Evolutionary conservation across 2,329 filamentous ascomycete genomes (phyloP).

Genomic region (Tothia fuscella): DNA sequence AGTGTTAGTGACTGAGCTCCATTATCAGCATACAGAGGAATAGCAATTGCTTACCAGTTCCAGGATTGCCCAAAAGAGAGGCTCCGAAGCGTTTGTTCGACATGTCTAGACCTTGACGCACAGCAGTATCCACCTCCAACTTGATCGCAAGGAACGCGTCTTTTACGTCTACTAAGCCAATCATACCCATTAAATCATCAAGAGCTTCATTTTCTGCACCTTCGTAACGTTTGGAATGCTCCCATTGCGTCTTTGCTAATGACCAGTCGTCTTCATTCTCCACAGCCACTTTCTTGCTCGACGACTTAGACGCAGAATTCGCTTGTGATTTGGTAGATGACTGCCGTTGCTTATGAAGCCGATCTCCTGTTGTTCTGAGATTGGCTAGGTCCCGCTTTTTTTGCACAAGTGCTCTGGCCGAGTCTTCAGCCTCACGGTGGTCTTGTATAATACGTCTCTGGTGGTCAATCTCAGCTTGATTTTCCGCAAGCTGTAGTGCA

Average conservation of each 20-base stretch:
- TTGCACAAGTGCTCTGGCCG: slow-evolving; percentile 33
- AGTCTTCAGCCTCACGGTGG: slow-evolving; percentile 32
- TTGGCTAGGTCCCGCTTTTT: slow-evolving; percentile 35
- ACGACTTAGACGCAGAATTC: not conserved
- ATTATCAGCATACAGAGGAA: not conserved
- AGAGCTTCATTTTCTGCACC: slow-evolving; percentile 40
- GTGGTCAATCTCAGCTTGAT: slow-evolving; percentile 44
- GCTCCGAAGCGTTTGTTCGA: slow-evolving; percentile 49
- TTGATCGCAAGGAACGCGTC: slow-evolving; percentile 51
- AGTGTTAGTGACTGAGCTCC: slow-evolving; percentile 11
- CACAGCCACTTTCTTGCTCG: not conserved
- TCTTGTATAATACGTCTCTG: slow-evolving; percentile 34
- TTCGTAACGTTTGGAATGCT: slow-evolving; percentile 44
- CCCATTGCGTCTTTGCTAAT: slow-evolving; percentile 44
- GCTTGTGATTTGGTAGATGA: not conserved
- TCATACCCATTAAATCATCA: slow-evolving; percentile 56
- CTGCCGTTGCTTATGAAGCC: not conserved
- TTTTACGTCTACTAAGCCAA: slow-evolving; percentile 61
- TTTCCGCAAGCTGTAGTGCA: slow-evolving; percentile 30
- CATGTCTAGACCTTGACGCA: slow-evolving; percentile 46
- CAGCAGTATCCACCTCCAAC: slow-evolving; percentile 44
- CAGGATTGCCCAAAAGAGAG: slow-evolving; percentile 59
- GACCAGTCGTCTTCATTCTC: not conserved
- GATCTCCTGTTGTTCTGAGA: slow-evolving; percentile 22
- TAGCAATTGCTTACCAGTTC: slow-evolving; percentile 44